These are phyloP conservation scores for Pyricularia sp. DNA, from an alignment of 2,329 filamentous ascomycete species.

Conservation along the genomic window DNA sequence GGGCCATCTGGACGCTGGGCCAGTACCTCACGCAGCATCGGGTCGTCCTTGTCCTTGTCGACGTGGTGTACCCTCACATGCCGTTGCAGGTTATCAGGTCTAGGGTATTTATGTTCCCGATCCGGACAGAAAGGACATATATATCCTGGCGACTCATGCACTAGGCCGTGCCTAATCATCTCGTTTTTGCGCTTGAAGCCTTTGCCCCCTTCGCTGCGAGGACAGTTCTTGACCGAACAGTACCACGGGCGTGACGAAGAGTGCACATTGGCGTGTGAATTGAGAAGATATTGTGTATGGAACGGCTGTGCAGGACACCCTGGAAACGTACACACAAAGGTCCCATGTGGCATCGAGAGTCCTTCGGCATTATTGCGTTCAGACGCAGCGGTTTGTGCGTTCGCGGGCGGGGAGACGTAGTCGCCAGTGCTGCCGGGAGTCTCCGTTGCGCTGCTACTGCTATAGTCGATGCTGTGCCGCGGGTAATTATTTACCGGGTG, in stretches of 20 bases:
- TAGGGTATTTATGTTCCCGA: conserved; percentile 85
- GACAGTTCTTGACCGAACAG: conserved; percentile 51
- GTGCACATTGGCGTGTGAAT: conserved; percentile 69
- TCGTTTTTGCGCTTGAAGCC: conserved; percentile 67
- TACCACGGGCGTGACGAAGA: conserved; percentile 58
- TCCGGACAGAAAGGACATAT: conserved; percentile 94
- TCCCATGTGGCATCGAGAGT: conserved; percentile 40
- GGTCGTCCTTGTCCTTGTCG: conserved; percentile 85
- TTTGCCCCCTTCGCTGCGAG: conserved; percentile 54
- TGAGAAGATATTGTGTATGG: conserved; percentile 67
- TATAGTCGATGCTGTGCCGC: conserved; percentile 31
- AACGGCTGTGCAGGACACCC: conserved; percentile 67
- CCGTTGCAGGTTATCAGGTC: conserved; percentile 94
- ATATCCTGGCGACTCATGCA: conserved; percentile 91
- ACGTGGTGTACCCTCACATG: conserved; percentile 89
- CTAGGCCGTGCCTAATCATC: conserved; percentile 70
- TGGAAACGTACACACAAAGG: conserved; percentile 47
- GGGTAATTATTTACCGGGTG: conserved; percentile 20
- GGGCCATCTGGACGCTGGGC: conserved; percentile 79
- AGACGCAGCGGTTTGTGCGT: conserved; percentile 25
- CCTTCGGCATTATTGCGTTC: conserved; percentile 42
- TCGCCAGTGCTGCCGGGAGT: conserved; percentile 23
- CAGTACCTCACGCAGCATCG: conserved; percentile 70
- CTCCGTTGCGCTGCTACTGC: conserved; percentile 30
- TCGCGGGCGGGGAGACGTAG: not conserved